Conservation (phyloP, 768 basidiomycete genomes). For the Paxillus involutus region DNA sequence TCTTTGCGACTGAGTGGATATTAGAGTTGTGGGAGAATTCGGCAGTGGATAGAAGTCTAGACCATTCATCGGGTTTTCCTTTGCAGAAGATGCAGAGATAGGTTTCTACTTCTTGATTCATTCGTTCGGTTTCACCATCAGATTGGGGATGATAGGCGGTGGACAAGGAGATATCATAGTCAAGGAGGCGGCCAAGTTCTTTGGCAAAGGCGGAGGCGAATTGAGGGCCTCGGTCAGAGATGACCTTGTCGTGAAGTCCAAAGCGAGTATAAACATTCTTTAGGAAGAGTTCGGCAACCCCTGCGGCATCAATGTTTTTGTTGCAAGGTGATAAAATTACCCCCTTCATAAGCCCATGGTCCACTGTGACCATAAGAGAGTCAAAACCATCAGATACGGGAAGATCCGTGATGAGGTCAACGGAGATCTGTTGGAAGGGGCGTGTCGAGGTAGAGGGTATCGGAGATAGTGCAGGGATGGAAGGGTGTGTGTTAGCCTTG, state of each 20-base stretch:
- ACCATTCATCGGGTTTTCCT: too few species aligned
- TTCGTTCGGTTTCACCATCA: not conserved
- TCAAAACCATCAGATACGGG: not conserved
- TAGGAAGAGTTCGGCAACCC: too few species aligned
- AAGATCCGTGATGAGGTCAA: not conserved
- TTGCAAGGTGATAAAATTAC: not conserved
- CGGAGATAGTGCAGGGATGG: not conserved
- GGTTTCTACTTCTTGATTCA: not conserved
- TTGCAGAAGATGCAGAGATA: not conserved
- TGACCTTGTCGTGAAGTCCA: too few species aligned
- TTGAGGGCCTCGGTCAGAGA: too few species aligned
- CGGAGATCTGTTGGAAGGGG: not conserved
- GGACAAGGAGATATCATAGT: too few species aligned
- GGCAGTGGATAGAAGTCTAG: too few species aligned
- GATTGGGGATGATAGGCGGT: not conserved
- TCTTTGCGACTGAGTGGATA: too few species aligned
- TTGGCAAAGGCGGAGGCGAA: too few species aligned
- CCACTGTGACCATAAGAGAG: not conserved
- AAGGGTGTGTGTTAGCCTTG: slow-evolving; percentile 1
- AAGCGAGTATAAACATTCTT: too few species aligned
- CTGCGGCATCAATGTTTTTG: not conserved
- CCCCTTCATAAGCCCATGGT: not conserved
- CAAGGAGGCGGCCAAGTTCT: too few species aligned
- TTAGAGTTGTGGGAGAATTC: too few species aligned
- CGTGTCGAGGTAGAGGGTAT: not conserved